Evolutionary conservation across 768 basidiomycete genomes (phyloP).

Genomic region (Termitomyces sp.): DNA sequence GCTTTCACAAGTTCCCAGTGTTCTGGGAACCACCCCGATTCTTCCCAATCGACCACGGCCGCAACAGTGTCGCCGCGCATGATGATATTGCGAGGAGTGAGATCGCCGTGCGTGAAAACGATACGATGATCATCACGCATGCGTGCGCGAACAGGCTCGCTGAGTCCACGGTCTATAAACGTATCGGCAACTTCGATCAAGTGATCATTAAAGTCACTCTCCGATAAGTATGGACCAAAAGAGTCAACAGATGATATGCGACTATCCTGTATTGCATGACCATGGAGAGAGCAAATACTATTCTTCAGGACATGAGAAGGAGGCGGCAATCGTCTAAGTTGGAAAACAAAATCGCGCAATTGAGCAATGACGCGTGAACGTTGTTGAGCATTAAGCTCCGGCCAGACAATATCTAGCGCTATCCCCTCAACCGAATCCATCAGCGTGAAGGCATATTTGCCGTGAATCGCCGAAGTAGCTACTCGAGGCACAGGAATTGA

Average conservation of each 20-base stretch:
- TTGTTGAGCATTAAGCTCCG: slow-evolving; percentile 2
- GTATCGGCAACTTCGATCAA: slow-evolving; percentile 3
- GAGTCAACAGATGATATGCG: neutral
- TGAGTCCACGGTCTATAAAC: slow-evolving; percentile 4
- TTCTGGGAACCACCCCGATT: slow-evolving; percentile 25
- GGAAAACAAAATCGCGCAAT: neutral
- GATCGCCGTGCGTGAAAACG: slow-evolving; percentile 34
- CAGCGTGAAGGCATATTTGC: slow-evolving; percentile 1
- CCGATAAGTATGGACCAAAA: slow-evolving; percentile 1
- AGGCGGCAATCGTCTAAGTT: slow-evolving; percentile 2
- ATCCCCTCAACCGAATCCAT: slow-evolving; percentile 3
- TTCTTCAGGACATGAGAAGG: neutral
- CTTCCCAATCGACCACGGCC: slow-evolving; percentile 29
- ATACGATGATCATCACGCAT: slow-evolving; percentile 5
- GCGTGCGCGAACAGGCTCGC: slow-evolving; percentile 2
- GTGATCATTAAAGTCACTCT: slow-evolving; percentile 6
- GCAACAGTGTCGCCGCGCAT: slow-evolving; percentile 22
- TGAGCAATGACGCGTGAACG: slow-evolving; percentile 3
- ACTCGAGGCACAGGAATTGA: slow-evolving; percentile 8
- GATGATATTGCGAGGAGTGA: slow-evolving; percentile 35
- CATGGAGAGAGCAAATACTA: slow-evolving; percentile 3
- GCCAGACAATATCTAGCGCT: slow-evolving; percentile 1
- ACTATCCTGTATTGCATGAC: slow-evolving; percentile 3
- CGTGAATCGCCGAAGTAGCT: neutral
- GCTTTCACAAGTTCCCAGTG: slow-evolving; percentile 24